Evolutionary conservation across 345 rosid genomes (phyloP).

Genomic region (Mangifera indica): DNA sequence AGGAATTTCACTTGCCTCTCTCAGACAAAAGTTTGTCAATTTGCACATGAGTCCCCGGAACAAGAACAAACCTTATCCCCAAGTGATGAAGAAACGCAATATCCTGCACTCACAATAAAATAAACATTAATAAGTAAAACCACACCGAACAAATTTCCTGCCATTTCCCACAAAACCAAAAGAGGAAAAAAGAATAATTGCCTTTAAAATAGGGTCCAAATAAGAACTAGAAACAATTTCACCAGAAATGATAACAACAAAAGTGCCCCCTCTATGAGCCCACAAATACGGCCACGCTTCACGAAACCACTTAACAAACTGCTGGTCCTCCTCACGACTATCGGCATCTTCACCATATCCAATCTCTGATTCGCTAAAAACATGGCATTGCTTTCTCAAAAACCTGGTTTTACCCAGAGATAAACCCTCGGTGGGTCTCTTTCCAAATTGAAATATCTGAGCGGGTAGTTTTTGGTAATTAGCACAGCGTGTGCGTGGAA

Average conservation of each 20-base stretch:
- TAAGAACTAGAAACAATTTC: constrained; percentile 55
- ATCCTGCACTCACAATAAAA: constrained; percentile 51
- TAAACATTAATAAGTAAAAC: background rate
- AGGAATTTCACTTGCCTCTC: constrained; percentile 53
- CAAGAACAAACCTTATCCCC: constrained; percentile 78
- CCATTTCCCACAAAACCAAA: background rate
- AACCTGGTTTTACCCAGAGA: background rate
- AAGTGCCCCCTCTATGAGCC: constrained; percentile 80
- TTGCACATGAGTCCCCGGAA: constrained; percentile 88
- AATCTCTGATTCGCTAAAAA: constrained; percentile 38
- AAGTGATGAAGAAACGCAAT: constrained; percentile 89
- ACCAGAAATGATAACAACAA: constrained; percentile 69
- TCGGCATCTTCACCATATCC: constrained; percentile 28
- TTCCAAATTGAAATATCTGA: background rate
- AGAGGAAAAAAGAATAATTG: constrained; percentile 17
- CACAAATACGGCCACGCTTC: constrained; percentile 98
- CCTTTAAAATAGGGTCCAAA: constrained; percentile 75
- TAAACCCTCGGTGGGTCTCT: background rate
- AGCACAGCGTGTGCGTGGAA: background rate
- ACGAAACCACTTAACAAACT: constrained; percentile 91
- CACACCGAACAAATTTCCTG: constrained; percentile 3
- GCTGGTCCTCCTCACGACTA: constrained; percentile 52
- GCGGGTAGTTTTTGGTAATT: constrained; percentile 10
- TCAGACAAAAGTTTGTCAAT: constrained; percentile 78
- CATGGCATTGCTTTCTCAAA: constrained; percentile 26